Conservation (phyloP, 2,329 filamentous ascomycete species). For the Alternaria arborescens region DNA sequence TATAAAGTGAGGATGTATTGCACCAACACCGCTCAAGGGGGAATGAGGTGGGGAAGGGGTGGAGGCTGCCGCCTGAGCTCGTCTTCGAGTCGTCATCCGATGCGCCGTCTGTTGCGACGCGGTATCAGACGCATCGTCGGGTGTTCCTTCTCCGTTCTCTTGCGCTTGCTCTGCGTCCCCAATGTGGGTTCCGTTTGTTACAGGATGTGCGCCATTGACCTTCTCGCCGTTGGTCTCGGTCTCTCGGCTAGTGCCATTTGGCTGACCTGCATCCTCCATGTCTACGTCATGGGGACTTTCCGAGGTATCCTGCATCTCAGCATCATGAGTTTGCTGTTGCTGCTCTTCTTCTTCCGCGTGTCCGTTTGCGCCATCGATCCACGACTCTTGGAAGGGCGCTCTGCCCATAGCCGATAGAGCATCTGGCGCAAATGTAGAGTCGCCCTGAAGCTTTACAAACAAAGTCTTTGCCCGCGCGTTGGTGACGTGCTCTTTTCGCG, state of each 20-base stretch:
- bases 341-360: conserved; percentile 18
- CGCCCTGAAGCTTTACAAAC: conserved; percentile 76
- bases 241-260: conserved; percentile 23
- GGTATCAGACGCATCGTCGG: conserved; percentile 54
- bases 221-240: conserved; percentile 24
- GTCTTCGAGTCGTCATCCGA: conserved; percentile 65
- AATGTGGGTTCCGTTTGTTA: conserved; percentile 34
- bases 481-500: conserved; percentile 77
- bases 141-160: conserved; percentile 36
- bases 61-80: conserved; percentile 58
- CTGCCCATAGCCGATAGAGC: conserved; percentile 60
- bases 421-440: conserved; percentile 71
- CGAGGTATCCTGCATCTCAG: conserved; percentile 24
- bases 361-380: conserved; percentile 20
- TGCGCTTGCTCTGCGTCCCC: conserved; percentile 23
- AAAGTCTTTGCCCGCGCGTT: conserved; percentile 79
- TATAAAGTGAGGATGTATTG: conserved; percentile 78
- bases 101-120: conserved; percentile 55
- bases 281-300: conserved; percentile 33
- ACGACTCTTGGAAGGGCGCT: conserved; percentile 31
- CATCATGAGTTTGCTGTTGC: conserved; percentile 10
- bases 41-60: conserved; percentile 54
- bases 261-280: conserved; percentile 38
- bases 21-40: conserved; percentile 59
- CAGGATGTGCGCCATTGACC: conserved; percentile 29